These are phyloP conservation scores for Petrea volubilis DNA, from an alignment of 257 asterid genomes.

Conservation along the genomic window DNA sequence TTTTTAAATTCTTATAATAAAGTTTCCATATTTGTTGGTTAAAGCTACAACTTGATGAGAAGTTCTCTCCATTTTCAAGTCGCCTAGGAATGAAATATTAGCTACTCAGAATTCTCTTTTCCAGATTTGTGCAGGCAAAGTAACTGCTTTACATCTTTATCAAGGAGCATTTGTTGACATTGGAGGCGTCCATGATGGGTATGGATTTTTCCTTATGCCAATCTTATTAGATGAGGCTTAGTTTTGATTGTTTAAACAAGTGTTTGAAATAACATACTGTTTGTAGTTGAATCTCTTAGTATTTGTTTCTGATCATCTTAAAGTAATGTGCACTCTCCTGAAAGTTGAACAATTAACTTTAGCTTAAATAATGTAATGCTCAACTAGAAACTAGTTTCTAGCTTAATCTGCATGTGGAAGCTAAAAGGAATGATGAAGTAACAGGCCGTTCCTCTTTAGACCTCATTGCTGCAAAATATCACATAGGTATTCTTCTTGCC, in stretches of 20 bases:
- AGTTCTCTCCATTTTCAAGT: neutral
- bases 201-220: slow-evolving; percentile 28
- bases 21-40: neutral
- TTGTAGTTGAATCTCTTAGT: slow-evolving; percentile 6
- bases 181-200: slow-evolving; percentile 98
- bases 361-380: neutral
- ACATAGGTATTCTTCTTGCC: neutral
- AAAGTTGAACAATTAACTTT: neutral
- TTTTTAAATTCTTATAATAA: neutral
- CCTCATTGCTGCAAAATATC: neutral
- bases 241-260: slow-evolving; percentile 6
- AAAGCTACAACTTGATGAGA: slow-evolving; percentile 3
- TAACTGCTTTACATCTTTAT: slow-evolving; percentile 85
- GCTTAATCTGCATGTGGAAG: neutral
- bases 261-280: neutral
- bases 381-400: neutral
- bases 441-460: too few species aligned
- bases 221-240: neutral
- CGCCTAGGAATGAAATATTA: slow-evolving; percentile 10
- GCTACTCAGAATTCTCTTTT: slow-evolving; percentile 8
- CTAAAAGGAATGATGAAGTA: neutral
- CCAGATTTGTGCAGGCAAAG: slow-evolving; percentile 93
- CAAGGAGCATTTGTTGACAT: slow-evolving; percentile 99
- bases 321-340: neutral
- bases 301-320: neutral